Evolutionary conservation across 2,329 filamentous ascomycete genomes (phyloP), one percentile per base, ranked within the genome.

Genomic region (Trichoderma endophyticum): DNA sequence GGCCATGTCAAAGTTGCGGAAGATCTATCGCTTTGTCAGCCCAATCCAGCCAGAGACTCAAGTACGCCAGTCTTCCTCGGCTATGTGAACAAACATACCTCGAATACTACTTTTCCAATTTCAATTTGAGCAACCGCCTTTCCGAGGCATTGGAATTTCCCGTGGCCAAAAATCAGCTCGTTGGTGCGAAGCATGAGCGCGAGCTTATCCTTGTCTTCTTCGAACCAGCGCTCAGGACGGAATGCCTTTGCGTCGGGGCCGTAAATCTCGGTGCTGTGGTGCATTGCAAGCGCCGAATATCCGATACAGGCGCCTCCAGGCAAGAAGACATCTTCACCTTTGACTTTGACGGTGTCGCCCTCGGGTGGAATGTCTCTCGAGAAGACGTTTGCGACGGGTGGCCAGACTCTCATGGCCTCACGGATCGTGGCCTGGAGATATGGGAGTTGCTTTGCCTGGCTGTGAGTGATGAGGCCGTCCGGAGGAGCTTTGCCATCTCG

Each of bases 341-440:
- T 71, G 54, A 78, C 74, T 1, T 64, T 86, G 0, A 79, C 74
- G 0, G 70, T 70, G 48, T 79, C 76, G 6, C 78, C 78, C 11
- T 72, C 74, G 0, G 65, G 51, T 1, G 75, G 74, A 5, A 75
- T 70, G 18, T 73, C 62, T 64, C 80, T 78, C 4, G 77, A 74
- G 72, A 79, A 76, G 30, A 78, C 71, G 1, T 78, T 77, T 11
- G 76, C 71, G 2, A 77, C 76, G 8, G 79, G 78, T 6, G 78
- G 77, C 71, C 73, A 75, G 48, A 80, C 77, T 26, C 80, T 77
- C 30, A 82, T 73, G 2, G 77, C 80, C 73, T 88, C 85, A 8
- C 83, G 80, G 74, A 88, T 84, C 51, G 85, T 79, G 1, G 86
- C 83, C 70, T 82, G 80, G 0, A 85, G 77, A 71, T 83, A 85